Evolutionary conservation across 2,329 filamentous ascomycete genomes (phyloP).

Genomic region (Aspergillus thermomutatus): DNA sequence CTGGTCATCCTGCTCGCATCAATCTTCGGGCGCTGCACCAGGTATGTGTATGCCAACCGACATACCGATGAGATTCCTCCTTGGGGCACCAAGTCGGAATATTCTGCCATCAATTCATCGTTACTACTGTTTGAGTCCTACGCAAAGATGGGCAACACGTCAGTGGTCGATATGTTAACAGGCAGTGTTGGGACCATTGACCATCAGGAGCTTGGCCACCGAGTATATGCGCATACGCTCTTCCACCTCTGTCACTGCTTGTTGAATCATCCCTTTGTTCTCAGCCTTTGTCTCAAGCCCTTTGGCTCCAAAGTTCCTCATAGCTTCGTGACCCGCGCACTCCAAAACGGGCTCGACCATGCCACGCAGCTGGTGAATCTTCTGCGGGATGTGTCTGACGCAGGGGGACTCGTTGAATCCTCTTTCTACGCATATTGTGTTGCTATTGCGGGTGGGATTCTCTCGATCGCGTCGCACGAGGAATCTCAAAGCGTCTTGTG

Average conservation of each 20-base stretch:
- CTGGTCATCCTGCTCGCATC: constrained; percentile 33
- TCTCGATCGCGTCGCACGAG: constrained; percentile 14
- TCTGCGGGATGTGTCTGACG: constrained; percentile 17
- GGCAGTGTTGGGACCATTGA: constrained; percentile 8
- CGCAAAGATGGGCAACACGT: constrained; percentile 18
- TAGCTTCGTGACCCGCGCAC: constrained; percentile 27
- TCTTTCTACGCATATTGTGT: constrained; percentile 34
- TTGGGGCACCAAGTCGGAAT: constrained; percentile 37
- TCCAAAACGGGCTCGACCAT: constrained; percentile 27
- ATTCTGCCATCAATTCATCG: constrained; percentile 29
- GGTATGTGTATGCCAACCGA: constrained; percentile 25
- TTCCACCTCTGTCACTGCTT: constrained; percentile 36
- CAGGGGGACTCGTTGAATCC: constrained; percentile 20
- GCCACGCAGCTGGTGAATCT: constrained; percentile 27
- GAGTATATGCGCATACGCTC: constrained; percentile 30
- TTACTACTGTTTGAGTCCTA: constrained; percentile 32
- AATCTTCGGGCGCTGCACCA: constrained; percentile 29
- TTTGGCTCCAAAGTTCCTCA: constrained; percentile 23
- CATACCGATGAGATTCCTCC: constrained; percentile 24
- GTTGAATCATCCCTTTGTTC: constrained; percentile 36
- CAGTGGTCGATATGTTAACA: constrained; percentile 15
- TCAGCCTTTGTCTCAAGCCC: constrained; percentile 23
- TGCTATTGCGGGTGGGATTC: constrained; percentile 24
- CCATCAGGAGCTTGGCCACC: constrained; percentile 22
- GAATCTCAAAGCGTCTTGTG: constrained; percentile 4